Base-by-base conservation (phyloP, 129 eudicot genomes). In the Solidago caesia region DNA sequence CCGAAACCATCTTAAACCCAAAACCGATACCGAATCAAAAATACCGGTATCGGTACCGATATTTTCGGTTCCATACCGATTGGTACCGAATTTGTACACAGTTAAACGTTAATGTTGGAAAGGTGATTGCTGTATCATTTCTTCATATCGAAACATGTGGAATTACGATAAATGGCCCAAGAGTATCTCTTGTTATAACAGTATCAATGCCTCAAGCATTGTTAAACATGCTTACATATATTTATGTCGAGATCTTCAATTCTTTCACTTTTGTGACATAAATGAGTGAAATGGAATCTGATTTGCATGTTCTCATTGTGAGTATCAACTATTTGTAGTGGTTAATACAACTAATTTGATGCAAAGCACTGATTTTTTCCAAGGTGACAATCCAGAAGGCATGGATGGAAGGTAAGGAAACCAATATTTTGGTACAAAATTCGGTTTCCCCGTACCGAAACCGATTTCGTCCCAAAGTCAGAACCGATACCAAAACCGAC, bases 301-400 rank as follows among this genome's bases (percentile, higher is more conserved):
- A 63, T 10, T 63, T 39, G 6, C n/a, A 33, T 12, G 67, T 61
- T 29, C 66, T 27, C 44, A 29, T 59, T 26, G 65, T 71, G 9
- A 15, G 16, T 42, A 68, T 46, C 57, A 46, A 47, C 11, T 1
- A 48, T 26, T 52, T 46, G 12, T 69, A 29, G 39, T n/a, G 62
- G 70, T 60, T 21, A 21, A 21, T 21, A 39, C 29, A 43, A 27
- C 16, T 43, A 33, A 63, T 72, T 71, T 80, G 55, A 45, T 80
- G 88, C 91, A 94, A 96, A 26, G 81, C 76, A 97, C 99, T 80
- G 99, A 94, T 75, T 94, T 94, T 77, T 94, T 94, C 77, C 91
- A 97, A 67, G 97, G 87, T 71, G 99, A 94, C 85, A 94, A 94
- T 87, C 85, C 97, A 66, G 99, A 94, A 87, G 99, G 99, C 79